Percentiles rank a stretch among this genome's conserved stretches.
Evolutionary conservation across 495 filamentous ascomycete genomes (phyloP).

Genomic region (Annulohypoxylon nitens): DNA sequence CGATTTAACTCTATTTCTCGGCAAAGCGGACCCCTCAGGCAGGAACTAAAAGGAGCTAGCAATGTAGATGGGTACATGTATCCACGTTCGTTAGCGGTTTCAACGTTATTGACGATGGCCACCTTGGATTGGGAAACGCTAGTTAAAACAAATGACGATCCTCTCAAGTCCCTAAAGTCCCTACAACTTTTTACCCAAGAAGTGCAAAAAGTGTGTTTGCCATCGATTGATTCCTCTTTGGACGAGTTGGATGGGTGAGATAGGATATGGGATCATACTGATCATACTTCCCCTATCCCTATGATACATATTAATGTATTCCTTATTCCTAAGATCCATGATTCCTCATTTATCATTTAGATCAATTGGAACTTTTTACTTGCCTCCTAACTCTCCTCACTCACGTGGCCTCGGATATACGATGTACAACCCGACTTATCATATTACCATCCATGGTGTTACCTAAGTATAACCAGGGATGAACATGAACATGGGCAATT

Average conservation of each 20-base stretch:
- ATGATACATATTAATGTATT: neutral
- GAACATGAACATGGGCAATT: neutral
- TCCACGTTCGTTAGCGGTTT: constrained; percentile 32
- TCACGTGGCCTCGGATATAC: neutral
- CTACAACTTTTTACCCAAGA: constrained; percentile 7
- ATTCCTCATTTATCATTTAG: neutral
- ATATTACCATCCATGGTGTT: neutral
- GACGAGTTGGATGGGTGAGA: neutral
- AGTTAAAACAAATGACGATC: constrained; percentile 45
- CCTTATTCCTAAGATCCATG: too few species aligned
- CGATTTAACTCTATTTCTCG: constrained; percentile 2
- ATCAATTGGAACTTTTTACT: constrained; percentile 1
- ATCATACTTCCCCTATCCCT: neutral
- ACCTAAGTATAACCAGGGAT: neutral
- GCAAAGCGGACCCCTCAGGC: constrained; percentile 27
- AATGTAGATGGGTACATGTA: constrained; percentile 26
- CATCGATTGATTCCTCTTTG: neutral
- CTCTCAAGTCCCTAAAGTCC: constrained; percentile 26
- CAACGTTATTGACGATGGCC: constrained; percentile 31
- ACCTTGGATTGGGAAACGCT: constrained; percentile 20
- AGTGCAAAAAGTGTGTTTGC: neutral
- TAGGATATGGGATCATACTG: neutral
- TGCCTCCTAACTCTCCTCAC: neutral
- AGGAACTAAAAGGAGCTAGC: constrained; percentile 27
- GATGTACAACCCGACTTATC: constrained; percentile 2